These are phyloP conservation scores for peach (Prunus persica) DNA, from an alignment of 306 rosid species.

Conservation along the genomic window Prunus_persica_NCBIv2 NC_034014.1:23890501-23891000, in stretches of 20 bases:
- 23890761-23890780: slow-evolving; percentile 63
- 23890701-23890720: slow-evolving; percentile 84
- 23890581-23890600: slow-evolving; percentile 70
- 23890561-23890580: slow-evolving; percentile 91
- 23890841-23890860: slow-evolving; percentile 67
- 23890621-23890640: slow-evolving; percentile 63
- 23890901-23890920: slow-evolving; percentile 6
- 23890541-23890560: slow-evolving; percentile 78
- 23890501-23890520: slow-evolving; percentile 66
- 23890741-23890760: slow-evolving; percentile 79
- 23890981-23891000: slow-evolving; percentile 1
- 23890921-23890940: neutral
- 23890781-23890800: slow-evolving; percentile 66
- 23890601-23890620: slow-evolving; percentile 60
- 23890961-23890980: slow-evolving; percentile 8
- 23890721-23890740: slow-evolving; percentile 83
- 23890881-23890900: slow-evolving; percentile 40
- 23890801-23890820: slow-evolving; percentile 80
- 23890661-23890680: slow-evolving; percentile 85
- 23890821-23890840: slow-evolving; percentile 81
- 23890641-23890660: slow-evolving; percentile 66
- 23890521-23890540: slow-evolving; percentile 53
- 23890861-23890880: slow-evolving; percentile 55
- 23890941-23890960: slow-evolving; percentile 12
- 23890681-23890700: slow-evolving; percentile 73